Percentiles rank a stretch among this genome's conserved stretches.
Evolutionary conservation across 306 rosid species (phyloP).

Genomic region (Lagenaria siceraria): DNA sequence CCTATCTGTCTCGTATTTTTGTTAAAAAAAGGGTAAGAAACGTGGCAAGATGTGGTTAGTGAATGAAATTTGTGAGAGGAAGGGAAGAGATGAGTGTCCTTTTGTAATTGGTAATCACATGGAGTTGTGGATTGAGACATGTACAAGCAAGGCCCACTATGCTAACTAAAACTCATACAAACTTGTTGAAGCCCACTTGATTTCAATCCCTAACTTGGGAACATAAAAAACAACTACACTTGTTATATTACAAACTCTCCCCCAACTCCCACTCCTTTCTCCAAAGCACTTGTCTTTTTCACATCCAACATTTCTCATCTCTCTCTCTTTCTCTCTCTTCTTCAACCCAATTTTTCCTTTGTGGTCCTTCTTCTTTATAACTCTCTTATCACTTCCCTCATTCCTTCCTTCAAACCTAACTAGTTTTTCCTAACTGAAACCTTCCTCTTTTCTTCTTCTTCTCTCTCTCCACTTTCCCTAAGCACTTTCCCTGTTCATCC

Average conservation of each 20-base stretch:
- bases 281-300: constrained; percentile 71
- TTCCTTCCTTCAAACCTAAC: neutral
- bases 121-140: constrained; percentile 54
- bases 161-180: constrained; percentile 66
- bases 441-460: neutral
- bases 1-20: too few species aligned
- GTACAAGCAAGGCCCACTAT: constrained; percentile 85
- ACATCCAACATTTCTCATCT: constrained; percentile 57
- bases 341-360: constrained; percentile 4
- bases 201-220: constrained; percentile 66
- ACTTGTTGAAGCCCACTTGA: constrained; percentile 50
- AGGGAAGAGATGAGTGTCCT: constrained; percentile 23
- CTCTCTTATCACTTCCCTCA: constrained; percentile 44
- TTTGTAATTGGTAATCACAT: constrained; percentile 44
- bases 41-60: constrained; percentile 28
- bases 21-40: neutral
- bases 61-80: neutral
- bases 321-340: constrained; percentile 7
- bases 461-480: neutral
- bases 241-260: constrained; percentile 2
- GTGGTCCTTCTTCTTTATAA: constrained; percentile 69
- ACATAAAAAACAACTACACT: constrained; percentile 37
- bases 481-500: neutral
- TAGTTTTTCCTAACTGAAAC: neutral
- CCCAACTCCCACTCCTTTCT: constrained; percentile 40